phyloP scores from a whole-genome alignment of 192 early-diverging fungal genomes.

The Coemansia sp. region DNA sequence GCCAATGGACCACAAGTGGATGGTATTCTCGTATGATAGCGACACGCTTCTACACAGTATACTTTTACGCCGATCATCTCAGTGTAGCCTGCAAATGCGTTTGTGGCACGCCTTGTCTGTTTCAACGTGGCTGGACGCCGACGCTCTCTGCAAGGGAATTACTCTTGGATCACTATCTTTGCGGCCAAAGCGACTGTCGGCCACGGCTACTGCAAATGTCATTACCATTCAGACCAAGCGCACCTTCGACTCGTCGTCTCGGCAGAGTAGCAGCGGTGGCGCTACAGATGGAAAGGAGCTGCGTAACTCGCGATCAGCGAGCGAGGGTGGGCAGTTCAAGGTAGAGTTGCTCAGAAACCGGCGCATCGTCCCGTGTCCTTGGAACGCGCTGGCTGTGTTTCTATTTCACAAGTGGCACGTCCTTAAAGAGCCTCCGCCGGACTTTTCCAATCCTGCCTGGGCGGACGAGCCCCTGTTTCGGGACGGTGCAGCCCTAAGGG shows the following conservation, averaged over 20 bases:
- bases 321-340: slow-evolving; percentile 9
- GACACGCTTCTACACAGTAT: slow-evolving; percentile 38
- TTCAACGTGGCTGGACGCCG: slow-evolving; percentile 44
- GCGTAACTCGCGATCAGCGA: not conserved
- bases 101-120: slow-evolving; percentile 40
- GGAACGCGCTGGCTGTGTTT: slow-evolving; percentile 51
- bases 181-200: not conserved
- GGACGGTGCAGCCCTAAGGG: slow-evolving; percentile 10
- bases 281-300: slow-evolving; percentile 1
- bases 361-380: slow-evolving; percentile 38
- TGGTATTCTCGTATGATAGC: slow-evolving; percentile 29
- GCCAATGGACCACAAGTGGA: slow-evolving; percentile 27
- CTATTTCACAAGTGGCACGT: slow-evolving; percentile 53
- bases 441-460: slow-evolving; percentile 45
- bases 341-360: slow-evolving; percentile 37
- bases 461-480: slow-evolving; percentile 37
- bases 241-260: not conserved
- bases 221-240: slow-evolving; percentile 14
- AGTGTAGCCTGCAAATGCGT: slow-evolving; percentile 51
- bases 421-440: slow-evolving; percentile 38
- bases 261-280: not conserved
- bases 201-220: not conserved
- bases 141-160: slow-evolving; percentile 21
- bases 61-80: slow-evolving; percentile 47
- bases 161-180: slow-evolving; percentile 45